Evolutionary conservation across 108 stramenopile species (phyloP).

Genomic region (Nitzschia sp.): DNA sequence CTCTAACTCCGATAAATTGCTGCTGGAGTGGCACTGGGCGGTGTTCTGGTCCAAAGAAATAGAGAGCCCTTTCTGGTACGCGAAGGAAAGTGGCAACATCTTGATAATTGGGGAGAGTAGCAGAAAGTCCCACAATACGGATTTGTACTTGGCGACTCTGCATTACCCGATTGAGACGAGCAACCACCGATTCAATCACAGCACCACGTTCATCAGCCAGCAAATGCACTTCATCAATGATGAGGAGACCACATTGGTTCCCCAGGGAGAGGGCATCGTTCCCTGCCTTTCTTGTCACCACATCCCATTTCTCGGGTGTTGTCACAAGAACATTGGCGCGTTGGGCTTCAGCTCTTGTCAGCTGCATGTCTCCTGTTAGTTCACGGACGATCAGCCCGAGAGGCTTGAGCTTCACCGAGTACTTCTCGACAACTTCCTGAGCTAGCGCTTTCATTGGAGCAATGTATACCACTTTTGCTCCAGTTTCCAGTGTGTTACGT

Average conservation of each 20-base stretch:
- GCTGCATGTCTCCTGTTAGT: constrained; percentile 99
- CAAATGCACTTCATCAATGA: constrained; percentile 97
- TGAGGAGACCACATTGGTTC: constrained; percentile 90
- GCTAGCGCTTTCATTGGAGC: constrained; percentile 99
- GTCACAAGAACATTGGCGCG: constrained; percentile 91
- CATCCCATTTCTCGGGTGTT: constrained; percentile 96
- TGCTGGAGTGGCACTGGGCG: constrained; percentile 98
- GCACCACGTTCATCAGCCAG: constrained; percentile 98
- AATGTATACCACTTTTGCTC: constrained; percentile 91
- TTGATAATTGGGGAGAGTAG: constrained; percentile 96
- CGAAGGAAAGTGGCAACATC: constrained; percentile 84
- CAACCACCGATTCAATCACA: constrained; percentile 97
- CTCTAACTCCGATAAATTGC: constrained; percentile 92
- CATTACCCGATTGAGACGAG: constrained; percentile 91
- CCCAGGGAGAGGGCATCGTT: constrained; percentile 83
- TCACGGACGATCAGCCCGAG: constrained; percentile 89
- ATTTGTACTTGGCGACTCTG: constrained; percentile 90
- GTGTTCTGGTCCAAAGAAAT: constrained; percentile 95
- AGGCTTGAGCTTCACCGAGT: constrained; percentile 83
- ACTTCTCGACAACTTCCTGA: constrained; percentile 99
- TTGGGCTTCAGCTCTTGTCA: constrained; percentile 89
- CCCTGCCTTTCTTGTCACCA: constrained; percentile 86
- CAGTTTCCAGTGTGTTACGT: constrained; percentile 45
- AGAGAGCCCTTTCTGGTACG: constrained; percentile 83
- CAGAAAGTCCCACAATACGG: constrained; percentile 96